phyloP scores from a whole-genome alignment of 495 filamentous ascomycete species.

The Penicillium daleae region DNA sequence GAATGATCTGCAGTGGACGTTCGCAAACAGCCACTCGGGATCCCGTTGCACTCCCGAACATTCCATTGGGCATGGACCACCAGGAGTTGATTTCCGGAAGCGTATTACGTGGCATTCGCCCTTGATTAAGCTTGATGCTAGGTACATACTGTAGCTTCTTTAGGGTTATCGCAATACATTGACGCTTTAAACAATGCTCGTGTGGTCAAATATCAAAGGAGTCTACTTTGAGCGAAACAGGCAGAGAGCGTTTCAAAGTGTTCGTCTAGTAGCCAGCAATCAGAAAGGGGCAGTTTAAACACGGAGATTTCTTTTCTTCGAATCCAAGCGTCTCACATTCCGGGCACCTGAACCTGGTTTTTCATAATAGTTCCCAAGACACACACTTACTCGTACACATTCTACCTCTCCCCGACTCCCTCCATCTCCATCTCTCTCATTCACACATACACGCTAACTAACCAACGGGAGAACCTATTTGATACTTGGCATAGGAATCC shows the following conservation, averaged over 20 bases:
- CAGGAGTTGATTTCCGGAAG: not conserved
- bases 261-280: not conserved
- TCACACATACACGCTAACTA: not conserved
- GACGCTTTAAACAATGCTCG: not conserved
- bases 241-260: not conserved
- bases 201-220: not conserved
- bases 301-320: not conserved
- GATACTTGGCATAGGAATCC: not conserved
- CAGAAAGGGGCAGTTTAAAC: not conserved
- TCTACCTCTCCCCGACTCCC: not conserved
- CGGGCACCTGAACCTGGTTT: not conserved
- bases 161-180: not conserved
- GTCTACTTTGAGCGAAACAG: not conserved
- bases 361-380: not conserved
- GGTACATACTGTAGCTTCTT: not conserved
- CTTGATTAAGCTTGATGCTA: not conserved
- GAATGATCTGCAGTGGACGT: constrained; percentile 2
- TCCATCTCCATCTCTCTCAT: not conserved
- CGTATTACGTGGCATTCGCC: not conserved
- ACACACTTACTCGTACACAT: not conserved
- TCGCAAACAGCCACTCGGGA: constrained; percentile 5
- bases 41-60: not conserved
- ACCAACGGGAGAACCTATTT: not conserved
- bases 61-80: not conserved
- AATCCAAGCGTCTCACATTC: not conserved